Base-by-base conservation (phyloP, 352 stramenopile species). In the Globisporangium cystogenes region DNA sequence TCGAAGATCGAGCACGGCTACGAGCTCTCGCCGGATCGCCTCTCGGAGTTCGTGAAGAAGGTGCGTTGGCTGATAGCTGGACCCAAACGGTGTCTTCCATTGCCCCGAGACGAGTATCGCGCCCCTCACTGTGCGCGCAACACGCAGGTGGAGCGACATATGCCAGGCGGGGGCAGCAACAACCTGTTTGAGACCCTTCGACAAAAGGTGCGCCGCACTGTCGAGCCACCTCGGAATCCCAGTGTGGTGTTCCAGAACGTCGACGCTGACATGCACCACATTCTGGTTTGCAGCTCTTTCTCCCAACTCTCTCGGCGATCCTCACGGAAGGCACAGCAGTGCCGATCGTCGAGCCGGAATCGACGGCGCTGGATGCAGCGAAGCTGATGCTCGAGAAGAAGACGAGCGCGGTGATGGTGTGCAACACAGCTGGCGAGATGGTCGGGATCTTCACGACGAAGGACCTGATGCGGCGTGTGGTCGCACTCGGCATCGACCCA, bases 401-500 rank as follows among this genome's bases (percentile, higher is more conserved):
- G 36, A 90, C 72, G 7, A 90, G 75, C 27, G 85, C 85, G 20
- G 86, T 98, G 37, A 82, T 99, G 45, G 89, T 98, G 41, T 92
- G 97, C 35, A 76, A 96, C 46, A 77, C 90, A 51, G 67, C 78
- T 24, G 67, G 67, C 16, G 64, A 84, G 26, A 87, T 98, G 50
- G 77, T 98, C 14, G 96, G 96, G 21, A 99, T 99, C 62, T 97
- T 99, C 59, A 98, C 95, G 16, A 95, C 97, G 26, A 99, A 99
- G 62, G 96, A 99, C 69, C 78, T 99, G 66, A 97, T 99, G 92
- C 94, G 82, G 26, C 81, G 96, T 46, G 96, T 98, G 18, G 80
- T 99, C 29, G 87, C 93, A 0, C 78, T 93, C 45, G 88, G 93
- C 14, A 53, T 98, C 1, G 75, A 93, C 35, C 86, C 96, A 20